These are phyloP conservation scores for Colletotrichum melonis DNA, from an alignment of 2,329 filamentous ascomycete species.

Conservation along the genomic window DNA sequence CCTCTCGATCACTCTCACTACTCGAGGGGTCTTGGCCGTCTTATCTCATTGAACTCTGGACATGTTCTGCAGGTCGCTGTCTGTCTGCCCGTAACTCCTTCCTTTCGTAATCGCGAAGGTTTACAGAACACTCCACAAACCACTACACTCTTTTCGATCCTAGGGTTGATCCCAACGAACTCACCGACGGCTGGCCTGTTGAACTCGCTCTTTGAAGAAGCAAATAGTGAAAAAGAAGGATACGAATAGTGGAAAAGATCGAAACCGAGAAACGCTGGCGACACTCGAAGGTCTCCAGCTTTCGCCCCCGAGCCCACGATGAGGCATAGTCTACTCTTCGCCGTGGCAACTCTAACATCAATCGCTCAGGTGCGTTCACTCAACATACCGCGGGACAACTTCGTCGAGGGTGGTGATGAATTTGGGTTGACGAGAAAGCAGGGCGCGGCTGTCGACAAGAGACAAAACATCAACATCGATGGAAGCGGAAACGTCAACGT, in stretches of 20 bases:
- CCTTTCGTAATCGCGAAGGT: slow-evolving; percentile 21
- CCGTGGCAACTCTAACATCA: slow-evolving; percentile 36
- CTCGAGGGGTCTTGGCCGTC: slow-evolving; percentile 29
- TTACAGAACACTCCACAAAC: slow-evolving; percentile 14
- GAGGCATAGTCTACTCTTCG: slow-evolving; percentile 35
- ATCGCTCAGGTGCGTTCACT: slow-evolving; percentile 36
- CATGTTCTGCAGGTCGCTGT: slow-evolving; percentile 29
- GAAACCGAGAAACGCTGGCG: slow-evolving; percentile 27
- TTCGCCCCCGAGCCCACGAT: slow-evolving; percentile 35
- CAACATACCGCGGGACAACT: not conserved
- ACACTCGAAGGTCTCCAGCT: slow-evolving; percentile 29
- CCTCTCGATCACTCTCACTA: slow-evolving; percentile 28
- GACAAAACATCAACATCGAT: slow-evolving; percentile 29
- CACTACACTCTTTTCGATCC: slow-evolving; percentile 26
- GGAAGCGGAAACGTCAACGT: slow-evolving; percentile 23
- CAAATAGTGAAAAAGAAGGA: not conserved
- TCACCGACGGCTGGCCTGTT: slow-evolving; percentile 44
- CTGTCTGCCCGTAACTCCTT: slow-evolving; percentile 16
- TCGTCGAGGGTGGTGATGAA: not conserved
- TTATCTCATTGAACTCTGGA: slow-evolving; percentile 27
- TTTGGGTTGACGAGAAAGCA: slow-evolving; percentile 7
- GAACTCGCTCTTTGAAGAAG: slow-evolving; percentile 29
- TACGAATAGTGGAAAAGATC: not conserved
- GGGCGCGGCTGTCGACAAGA: slow-evolving; percentile 31
- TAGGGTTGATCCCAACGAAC: slow-evolving; percentile 42